A percentile compares a stretch with the other conserved stretches of the same genome.
Evolutionary conservation across 169 alveolate species (phyloP).

Genomic region (Plasmodium knowlesi): DNA sequence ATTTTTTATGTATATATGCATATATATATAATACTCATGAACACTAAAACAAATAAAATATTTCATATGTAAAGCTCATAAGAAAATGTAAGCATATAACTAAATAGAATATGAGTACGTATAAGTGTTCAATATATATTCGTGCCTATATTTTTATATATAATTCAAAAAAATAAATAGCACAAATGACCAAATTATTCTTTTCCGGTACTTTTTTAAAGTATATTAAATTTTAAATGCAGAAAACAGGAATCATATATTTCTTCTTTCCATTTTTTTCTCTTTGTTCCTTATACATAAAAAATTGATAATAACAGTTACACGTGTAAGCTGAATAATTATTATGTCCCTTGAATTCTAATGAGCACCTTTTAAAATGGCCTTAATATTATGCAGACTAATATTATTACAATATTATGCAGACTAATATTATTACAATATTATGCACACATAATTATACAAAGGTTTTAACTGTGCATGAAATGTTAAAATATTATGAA

Average conservation of each 20-base stretch:
- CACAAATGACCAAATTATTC: background rate
- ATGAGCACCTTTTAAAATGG: background rate
- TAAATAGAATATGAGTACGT: background rate
- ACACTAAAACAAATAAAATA: background rate
- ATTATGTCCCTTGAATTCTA: background rate
- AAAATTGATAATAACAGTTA: background rate
- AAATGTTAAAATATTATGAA: too few species aligned
- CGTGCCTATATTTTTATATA: background rate
- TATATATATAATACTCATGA: background rate
- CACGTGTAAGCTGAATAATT: background rate
- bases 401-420: background rate
- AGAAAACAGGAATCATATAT: background rate
- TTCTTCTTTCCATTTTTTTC: too few species aligned
- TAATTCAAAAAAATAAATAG: background rate
- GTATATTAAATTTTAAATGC: background rate
- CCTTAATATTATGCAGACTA: background rate
- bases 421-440: background rate
- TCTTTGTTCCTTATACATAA: background rate
- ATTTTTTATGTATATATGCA: background rate
- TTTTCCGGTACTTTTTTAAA: background rate
- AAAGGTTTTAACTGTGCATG: background rate
- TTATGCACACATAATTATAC: background rate
- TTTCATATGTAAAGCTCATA: background rate
- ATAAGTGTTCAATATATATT: background rate
- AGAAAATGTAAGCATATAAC: background rate